Conservation (phyloP, 495 filamentous ascomycete genomes). For the Neurospora tetraspora region DNA sequence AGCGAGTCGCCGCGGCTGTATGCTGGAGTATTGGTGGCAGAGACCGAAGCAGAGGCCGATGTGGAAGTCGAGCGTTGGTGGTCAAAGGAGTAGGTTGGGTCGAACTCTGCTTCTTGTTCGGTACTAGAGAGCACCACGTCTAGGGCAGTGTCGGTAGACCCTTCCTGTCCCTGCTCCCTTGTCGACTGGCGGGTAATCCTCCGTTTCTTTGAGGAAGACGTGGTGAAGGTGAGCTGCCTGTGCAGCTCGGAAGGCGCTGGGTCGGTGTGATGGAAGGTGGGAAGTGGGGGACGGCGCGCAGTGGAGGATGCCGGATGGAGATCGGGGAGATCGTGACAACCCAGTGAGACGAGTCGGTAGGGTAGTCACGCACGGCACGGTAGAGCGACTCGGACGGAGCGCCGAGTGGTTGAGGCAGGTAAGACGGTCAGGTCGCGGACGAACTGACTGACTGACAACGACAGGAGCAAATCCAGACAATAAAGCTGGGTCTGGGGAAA, state of each 20-base stretch:
- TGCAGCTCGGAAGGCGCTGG: constrained; percentile 35
- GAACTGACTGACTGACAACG: neutral
- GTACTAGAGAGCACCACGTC: constrained; percentile 38
- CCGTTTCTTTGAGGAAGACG: constrained; percentile 87
- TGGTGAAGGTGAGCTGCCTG: constrained; percentile 69
- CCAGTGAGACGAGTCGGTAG: neutral
- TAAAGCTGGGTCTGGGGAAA: neutral
- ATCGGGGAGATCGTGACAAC: neutral
- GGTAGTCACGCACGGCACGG: neutral
- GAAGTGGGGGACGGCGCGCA: constrained; percentile 5
- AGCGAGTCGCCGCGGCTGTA: constrained; percentile 52
- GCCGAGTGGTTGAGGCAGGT: neutral
- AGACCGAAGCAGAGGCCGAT: constrained; percentile 24
- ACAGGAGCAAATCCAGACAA: neutral
- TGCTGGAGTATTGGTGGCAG: constrained; percentile 37
- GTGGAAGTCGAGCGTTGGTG: constrained; percentile 27
- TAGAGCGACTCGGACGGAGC: neutral
- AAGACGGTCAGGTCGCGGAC: neutral
- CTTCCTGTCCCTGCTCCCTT: constrained; percentile 23
- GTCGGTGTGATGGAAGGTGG: constrained; percentile 6
- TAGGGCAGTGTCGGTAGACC: constrained; percentile 20
- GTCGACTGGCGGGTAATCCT: constrained; percentile 56
- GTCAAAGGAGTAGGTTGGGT: neutral
- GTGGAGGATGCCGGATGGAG: constrained; percentile 5
- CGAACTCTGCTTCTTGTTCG: constrained; percentile 33